Evolutionary conservation across 208 protist genomes (phyloP).

Genomic region (Trypanosoma theileri): DNA sequence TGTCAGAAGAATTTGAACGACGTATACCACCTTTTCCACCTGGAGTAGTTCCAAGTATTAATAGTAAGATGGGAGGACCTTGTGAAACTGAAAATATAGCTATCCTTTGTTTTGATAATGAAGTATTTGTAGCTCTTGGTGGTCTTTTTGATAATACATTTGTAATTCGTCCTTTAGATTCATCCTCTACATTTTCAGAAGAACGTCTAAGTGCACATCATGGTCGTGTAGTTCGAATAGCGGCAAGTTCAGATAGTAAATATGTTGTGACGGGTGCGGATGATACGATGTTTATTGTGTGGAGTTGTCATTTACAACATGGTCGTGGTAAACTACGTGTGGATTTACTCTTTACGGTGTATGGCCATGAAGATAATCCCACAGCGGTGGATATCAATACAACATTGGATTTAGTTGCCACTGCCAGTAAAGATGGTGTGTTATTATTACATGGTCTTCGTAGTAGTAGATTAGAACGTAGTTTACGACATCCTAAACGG

Average conservation of each 20-base stretch:
- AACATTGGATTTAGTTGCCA: constrained; percentile 77
- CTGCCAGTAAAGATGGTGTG: constrained; percentile 77
- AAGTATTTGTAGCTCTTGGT: constrained; percentile 73
- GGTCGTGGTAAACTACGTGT: constrained; percentile 43
- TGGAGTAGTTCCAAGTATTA: constrained; percentile 52
- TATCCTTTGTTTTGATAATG: constrained; percentile 60
- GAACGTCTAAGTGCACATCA: constrained; percentile 73
- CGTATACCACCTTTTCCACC: constrained; percentile 50
- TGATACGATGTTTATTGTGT: constrained; percentile 92
- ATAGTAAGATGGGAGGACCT: constrained; percentile 41
- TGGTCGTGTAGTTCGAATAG: constrained; percentile 69
- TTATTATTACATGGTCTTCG: constrained; percentile 79
- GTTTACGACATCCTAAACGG: constrained; percentile 62
- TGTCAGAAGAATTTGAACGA: constrained; percentile 63
- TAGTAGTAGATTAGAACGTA: constrained; percentile 65
- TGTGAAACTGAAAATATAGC: constrained; percentile 55
- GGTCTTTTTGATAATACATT: constrained; percentile 86
- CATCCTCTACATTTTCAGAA: constrained; percentile 31
- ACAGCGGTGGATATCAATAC: constrained; percentile 72
- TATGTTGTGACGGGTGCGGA: constrained; percentile 84
- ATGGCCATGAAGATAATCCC: constrained; percentile 84
- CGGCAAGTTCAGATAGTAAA: constrained; percentile 62
- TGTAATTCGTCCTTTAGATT: constrained; percentile 56
- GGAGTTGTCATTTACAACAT: constrained; percentile 57
- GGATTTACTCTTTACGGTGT: constrained; percentile 73